Conservation (phyloP, 1,139 yeast species). For the Torulaspora globosa region DNA sequence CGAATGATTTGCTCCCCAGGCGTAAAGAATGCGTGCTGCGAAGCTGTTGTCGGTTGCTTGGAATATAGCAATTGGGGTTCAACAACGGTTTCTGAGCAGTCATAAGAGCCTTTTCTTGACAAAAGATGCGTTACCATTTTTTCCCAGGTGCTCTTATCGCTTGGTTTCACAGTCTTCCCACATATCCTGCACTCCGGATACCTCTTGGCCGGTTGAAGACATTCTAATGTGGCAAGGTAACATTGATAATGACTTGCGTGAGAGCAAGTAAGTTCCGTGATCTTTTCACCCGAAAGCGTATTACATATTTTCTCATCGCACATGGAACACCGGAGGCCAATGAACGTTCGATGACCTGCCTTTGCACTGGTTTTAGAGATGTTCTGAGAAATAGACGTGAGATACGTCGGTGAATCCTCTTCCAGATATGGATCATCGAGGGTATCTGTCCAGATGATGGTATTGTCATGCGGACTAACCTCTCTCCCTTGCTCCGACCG, state of each 20-base stretch:
- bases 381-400: constrained; percentile 13
- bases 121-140: constrained; percentile 27
- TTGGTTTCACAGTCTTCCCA: constrained; percentile 20
- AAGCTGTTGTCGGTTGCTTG: constrained; percentile 9
- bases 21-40: constrained; percentile 14
- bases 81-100: constrained; percentile 7
- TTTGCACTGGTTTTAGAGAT: constrained; percentile 12
- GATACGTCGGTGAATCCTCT: constrained; percentile 25
- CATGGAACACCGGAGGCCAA: constrained; percentile 34
- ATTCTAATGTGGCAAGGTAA: constrained; percentile 23
- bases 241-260: constrained; percentile 34
- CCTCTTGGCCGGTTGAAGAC: constrained; percentile 10
- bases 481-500: constrained; percentile 5
- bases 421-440: constrained; percentile 20
- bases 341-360: constrained; percentile 25
- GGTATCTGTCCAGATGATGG: constrained; percentile 15
- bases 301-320: constrained; percentile 38
- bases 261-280: constrained; percentile 36
- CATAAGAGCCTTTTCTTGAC: constrained; percentile 9
- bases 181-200: constrained; percentile 34
- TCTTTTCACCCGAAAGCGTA: constrained; percentile 37
- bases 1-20: constrained; percentile 31
- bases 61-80: constrained; percentile 22
- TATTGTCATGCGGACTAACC: constrained; percentile 7
- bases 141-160: constrained; percentile 30